Percentiles rank a stretch among this genome's conserved stretches.
phyloP scores from a whole-genome alignment of 1,284 basidiomycete species.

The Porogramme epimiltina region DNA sequence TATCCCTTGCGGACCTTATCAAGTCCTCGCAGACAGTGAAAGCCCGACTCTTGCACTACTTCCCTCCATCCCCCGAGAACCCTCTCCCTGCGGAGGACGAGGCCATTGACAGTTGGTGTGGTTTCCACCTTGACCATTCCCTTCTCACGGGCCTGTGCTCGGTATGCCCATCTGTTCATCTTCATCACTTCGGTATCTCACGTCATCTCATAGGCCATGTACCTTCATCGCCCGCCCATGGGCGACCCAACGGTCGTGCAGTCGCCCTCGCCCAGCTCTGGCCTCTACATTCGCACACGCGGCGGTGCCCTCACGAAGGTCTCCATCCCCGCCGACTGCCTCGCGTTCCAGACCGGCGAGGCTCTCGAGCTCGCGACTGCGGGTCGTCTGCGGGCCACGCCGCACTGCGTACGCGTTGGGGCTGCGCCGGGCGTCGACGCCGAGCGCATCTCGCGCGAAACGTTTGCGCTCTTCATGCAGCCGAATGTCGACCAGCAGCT shows the following conservation, averaged over 20 bases:
- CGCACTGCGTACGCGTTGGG: conserved; percentile 86
- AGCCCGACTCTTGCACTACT: conserved; percentile 90
- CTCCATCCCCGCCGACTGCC: conserved; percentile 76
- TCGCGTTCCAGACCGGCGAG: conserved; percentile 94
- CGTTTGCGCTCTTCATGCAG: conserved; percentile 91
- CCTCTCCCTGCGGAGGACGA: conserved; percentile 50
- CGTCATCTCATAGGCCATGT: conserved; percentile 68
- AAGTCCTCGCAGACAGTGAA: conserved; percentile 72
- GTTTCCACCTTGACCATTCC: conserved; percentile 85
- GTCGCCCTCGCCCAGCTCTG: conserved; percentile 74
- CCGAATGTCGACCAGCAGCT: conserved; percentile 82
- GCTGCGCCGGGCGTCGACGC: conserved; percentile 41
- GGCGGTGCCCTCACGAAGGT: conserved; percentile 78
- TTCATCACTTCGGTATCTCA: neutral
- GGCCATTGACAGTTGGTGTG: conserved; percentile 80
- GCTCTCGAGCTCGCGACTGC: conserved; percentile 86
- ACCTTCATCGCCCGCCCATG: conserved; percentile 48
- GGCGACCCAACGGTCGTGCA: conserved; percentile 52
- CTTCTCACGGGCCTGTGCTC: conserved; percentile 89
- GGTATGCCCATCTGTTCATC: conserved; percentile 39
- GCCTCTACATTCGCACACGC: conserved; percentile 88
- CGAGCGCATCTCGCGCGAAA: conserved; percentile 74
- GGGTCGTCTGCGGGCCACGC: conserved; percentile 79
- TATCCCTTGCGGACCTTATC: conserved; percentile 68
- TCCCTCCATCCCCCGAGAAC: conserved; percentile 58